These are phyloP conservation scores for Paxillus rubicundulus DNA, from an alignment of 768 basidiomycete species.

Conservation along the genomic window DNA sequence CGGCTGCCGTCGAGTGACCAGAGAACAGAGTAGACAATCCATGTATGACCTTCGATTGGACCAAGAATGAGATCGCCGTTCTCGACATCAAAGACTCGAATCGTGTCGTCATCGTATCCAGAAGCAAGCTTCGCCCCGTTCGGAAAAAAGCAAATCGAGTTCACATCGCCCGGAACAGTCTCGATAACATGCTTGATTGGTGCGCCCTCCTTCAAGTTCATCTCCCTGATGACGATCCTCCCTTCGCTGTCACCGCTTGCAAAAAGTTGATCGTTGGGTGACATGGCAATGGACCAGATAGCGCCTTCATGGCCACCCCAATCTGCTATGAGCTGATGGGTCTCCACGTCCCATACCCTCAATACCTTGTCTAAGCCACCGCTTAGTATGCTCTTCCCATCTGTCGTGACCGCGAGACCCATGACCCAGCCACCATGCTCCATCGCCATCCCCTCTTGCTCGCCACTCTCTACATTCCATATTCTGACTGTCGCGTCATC, in stretches of 20 bases:
- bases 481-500: not conserved
- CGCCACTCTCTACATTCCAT: too few species aligned
- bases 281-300: not conserved
- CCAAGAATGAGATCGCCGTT: too few species aligned
- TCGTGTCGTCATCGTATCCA: not conserved
- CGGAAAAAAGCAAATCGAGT: not conserved
- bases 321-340: not conserved
- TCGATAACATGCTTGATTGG: too few species aligned
- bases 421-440: not conserved
- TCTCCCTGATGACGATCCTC: too few species aligned
- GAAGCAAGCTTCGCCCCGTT: not conserved
- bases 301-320: not conserved
- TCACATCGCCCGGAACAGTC: too few species aligned
- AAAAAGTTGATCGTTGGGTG: constrained; percentile 2
- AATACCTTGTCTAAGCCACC: not conserved
- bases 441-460: constrained; percentile 4
- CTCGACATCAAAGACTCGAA: too few species aligned
- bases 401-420: not conserved
- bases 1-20: not conserved
- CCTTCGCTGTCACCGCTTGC: not conserved
- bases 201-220: too few species aligned
- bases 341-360: constrained; percentile 4
- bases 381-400: not conserved
- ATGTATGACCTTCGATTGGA: too few species aligned
- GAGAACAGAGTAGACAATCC: too few species aligned